phyloP scores from a whole-genome alignment of 192 early-diverging fungal genomes.

The Podila epicladia region DNA sequence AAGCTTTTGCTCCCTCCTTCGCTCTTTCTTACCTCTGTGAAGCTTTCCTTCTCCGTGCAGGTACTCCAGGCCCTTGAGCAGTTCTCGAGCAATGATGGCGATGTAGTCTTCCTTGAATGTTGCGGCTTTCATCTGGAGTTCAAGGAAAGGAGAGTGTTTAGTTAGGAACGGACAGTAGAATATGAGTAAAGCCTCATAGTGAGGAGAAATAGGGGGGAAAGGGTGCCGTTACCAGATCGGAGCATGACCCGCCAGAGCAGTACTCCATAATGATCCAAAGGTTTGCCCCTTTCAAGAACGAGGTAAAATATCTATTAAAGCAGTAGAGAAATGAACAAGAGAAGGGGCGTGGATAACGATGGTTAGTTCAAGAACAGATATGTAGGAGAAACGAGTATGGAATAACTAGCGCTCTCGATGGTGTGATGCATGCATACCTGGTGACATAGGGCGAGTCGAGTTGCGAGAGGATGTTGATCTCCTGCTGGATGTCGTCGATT shows the following conservation, averaged over 20 bases:
- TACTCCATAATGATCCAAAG: slow-evolving; percentile 99
- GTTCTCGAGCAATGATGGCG: slow-evolving; percentile 88
- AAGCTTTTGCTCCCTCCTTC: neutral
- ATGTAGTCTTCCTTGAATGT: slow-evolving; percentile 86
- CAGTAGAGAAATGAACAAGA: neutral
- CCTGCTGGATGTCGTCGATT: slow-evolving; percentile 98
- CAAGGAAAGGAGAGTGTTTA: neutral
- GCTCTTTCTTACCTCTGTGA: slow-evolving; percentile 64
- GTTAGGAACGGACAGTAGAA: slow-evolving; percentile 5
- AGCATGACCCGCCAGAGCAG: slow-evolving; percentile 92
- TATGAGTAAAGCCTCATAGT: neutral
- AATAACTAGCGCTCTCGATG: too few relatives aligned
- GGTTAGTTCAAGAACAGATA: neutral
- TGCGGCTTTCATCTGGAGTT: slow-evolving; percentile 82
- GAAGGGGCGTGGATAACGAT: too few relatives aligned
- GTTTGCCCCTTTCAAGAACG: slow-evolving; percentile 86
- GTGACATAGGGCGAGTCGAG: slow-evolving; percentile 88
- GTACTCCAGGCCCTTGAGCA: slow-evolving; percentile 90
- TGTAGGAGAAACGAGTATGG: too few relatives aligned
- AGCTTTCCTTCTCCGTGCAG: slow-evolving; percentile 89
- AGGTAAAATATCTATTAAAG: slow-evolving; percentile 79
- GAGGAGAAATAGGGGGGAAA: neutral
- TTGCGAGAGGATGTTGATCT: slow-evolving; percentile 93
- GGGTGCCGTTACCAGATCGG: slow-evolving; percentile 78
- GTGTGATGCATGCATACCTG: slow-evolving; percentile 42